Percentiles rank a stretch among this genome's conserved stretches.
These are phyloP conservation scores for Eremochloa ophiuroides DNA, from an alignment of 176 grass and related monocot genomes.

Conservation along the genomic window DNA sequence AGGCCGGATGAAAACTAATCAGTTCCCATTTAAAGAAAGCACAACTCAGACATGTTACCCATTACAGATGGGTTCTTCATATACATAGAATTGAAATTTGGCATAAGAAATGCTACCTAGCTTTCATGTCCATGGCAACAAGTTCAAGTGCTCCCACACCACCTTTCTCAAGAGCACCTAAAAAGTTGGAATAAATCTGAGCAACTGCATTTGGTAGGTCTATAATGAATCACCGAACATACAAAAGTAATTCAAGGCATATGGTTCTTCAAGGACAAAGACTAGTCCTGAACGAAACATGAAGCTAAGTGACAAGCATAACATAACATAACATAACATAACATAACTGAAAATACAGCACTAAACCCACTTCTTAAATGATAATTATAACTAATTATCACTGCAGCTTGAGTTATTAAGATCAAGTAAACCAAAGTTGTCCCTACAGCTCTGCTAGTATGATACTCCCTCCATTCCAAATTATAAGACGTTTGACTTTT, in stretches of 20 bases:
- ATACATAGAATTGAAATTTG: slow-evolving; percentile 19
- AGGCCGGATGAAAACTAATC: slow-evolving; percentile 2
- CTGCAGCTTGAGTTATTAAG: slow-evolving; percentile 10
- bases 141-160: slow-evolving; percentile 99
- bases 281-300: background rate
- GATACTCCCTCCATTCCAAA: too few species aligned
- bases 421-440: slow-evolving; percentile 11
- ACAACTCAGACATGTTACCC: slow-evolving; percentile 15
- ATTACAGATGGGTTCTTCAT: slow-evolving; percentile 14
- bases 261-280: slow-evolving; percentile 23
- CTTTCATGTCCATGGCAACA: slow-evolving; percentile 99
- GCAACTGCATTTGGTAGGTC: slow-evolving; percentile 12
- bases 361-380: background rate
- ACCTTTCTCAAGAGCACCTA: slow-evolving; percentile 98
- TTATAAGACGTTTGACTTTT: too few species aligned
- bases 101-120: slow-evolving; percentile 58
- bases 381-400: slow-evolving; percentile 17
- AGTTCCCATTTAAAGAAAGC: slow-evolving; percentile 12
- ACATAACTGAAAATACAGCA: background rate
- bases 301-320: background rate
- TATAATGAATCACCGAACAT: slow-evolving; percentile 12
- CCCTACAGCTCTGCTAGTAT: slow-evolving; percentile 15
- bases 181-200: slow-evolving; percentile 26
- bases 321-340: slow-evolving; percentile 11
- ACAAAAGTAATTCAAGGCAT: slow-evolving; percentile 15